Percentiles rank a stretch among this genome's conserved stretches.
phyloP scores from a whole-genome alignment of 2,329 filamentous ascomycete genomes.

The Aspergillus ibericus region DNA sequence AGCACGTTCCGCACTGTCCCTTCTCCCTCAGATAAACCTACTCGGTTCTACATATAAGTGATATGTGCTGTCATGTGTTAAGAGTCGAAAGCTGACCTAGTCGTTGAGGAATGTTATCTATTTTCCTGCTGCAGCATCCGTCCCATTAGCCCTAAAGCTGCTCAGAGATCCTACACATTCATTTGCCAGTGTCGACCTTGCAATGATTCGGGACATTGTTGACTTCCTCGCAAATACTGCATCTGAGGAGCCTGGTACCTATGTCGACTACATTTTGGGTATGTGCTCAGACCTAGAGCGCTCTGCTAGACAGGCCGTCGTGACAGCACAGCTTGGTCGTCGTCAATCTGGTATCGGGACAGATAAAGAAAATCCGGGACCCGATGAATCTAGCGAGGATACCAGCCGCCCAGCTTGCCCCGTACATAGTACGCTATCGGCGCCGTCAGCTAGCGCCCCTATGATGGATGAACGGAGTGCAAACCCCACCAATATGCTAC shows the following conservation, averaged over 20 bases:
- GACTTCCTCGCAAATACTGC: slow-evolving; percentile 9
- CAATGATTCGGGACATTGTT: slow-evolving; percentile 1
- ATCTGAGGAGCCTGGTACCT: slow-evolving; percentile 15
- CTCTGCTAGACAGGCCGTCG: slow-evolving; percentile 4
- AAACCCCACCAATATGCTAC: not conserved
- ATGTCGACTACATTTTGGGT: slow-evolving; percentile 15
- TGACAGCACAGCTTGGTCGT: not conserved
- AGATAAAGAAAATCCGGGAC: not conserved
- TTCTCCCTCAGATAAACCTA: not conserved
- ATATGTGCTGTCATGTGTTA: not conserved
- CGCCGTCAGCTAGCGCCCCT: not conserved
- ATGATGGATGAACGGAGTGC: not conserved
- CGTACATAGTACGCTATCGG: not conserved
- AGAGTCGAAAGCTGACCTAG: not conserved
- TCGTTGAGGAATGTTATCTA: slow-evolving; percentile 14
- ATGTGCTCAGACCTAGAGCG: slow-evolving; percentile 12
- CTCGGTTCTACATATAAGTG: slow-evolving; percentile 13
- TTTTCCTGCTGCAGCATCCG: slow-evolving; percentile 15
- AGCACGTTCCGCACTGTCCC: slow-evolving; percentile 10
- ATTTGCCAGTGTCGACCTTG: not conserved
- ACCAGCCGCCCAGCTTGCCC: too few species aligned
- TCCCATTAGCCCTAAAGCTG: slow-evolving; percentile 6
- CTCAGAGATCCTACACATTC: slow-evolving; percentile 1
- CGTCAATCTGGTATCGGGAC: not conserved
- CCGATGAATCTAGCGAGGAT: not conserved